Conservation (phyloP, 2,329 filamentous ascomycete species). For the Nigrograna mackinnonii region DNA sequence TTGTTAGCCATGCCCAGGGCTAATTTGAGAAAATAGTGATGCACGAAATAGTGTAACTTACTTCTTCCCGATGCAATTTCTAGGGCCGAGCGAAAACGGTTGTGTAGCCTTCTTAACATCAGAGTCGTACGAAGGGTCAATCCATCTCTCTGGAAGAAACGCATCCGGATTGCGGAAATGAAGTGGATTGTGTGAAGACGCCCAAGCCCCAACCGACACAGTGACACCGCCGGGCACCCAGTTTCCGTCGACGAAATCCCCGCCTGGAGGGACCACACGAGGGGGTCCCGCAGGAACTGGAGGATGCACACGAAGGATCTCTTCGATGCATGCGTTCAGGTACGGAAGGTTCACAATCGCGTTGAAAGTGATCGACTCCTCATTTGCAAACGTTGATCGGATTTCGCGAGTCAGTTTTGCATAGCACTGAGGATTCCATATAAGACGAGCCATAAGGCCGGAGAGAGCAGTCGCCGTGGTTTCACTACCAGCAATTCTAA, state of each 20-base stretch:
- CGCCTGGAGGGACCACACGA: constrained; percentile 19
- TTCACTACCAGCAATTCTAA: constrained; percentile 22
- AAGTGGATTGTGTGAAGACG: constrained; percentile 5
- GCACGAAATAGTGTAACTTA: neutral
- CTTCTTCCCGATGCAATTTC: constrained; percentile 17
- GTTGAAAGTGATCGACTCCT: constrained; percentile 11
- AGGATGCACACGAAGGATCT: constrained; percentile 35
- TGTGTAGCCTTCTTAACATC: constrained; percentile 15
- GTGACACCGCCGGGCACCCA: constrained; percentile 25
- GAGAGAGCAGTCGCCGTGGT: constrained; percentile 14
- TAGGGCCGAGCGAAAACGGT: constrained; percentile 15
- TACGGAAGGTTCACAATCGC: constrained; percentile 20
- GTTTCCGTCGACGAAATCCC: constrained; percentile 30
- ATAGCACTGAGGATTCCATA: constrained; percentile 9
- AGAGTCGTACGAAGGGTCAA: constrained; percentile 8
- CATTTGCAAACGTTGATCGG: constrained; percentile 6
- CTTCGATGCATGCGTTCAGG: constrained; percentile 10
- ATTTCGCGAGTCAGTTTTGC: constrained; percentile 7
- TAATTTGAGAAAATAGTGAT: too few species aligned
- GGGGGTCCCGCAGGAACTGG: constrained; percentile 24
- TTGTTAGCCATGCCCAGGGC: constrained; percentile 1
- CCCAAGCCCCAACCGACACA: constrained; percentile 8
- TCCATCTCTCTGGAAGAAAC: constrained; percentile 8
- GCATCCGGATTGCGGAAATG: constrained; percentile 8
- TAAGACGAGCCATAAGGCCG: constrained; percentile 7